These are phyloP conservation scores for Bonia amplexicaulis DNA, from an alignment of 176 grass and related monocot species.

Conservation along the genomic window DNA sequence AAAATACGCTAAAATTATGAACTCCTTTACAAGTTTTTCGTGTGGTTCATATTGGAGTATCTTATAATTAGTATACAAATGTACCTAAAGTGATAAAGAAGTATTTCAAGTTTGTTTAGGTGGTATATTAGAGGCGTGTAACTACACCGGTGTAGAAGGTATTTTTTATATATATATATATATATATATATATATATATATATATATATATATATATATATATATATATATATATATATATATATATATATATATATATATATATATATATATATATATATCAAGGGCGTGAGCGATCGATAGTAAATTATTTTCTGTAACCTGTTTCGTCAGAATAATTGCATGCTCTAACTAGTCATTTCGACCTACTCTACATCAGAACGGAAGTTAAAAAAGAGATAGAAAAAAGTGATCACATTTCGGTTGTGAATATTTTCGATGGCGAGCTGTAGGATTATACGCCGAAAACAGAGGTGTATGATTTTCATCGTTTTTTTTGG, in stretches of 20 bases:
- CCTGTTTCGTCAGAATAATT: not conserved
- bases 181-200: fast-evolving
- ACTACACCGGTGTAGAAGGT: too few relatives aligned
- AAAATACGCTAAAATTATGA: too few relatives aligned
- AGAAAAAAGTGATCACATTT: not conserved
- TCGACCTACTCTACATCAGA: not conserved
- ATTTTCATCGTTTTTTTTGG: too few relatives aligned
- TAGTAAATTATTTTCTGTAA: not conserved
- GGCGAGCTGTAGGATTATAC: too few relatives aligned
- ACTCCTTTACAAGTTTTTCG: too few relatives aligned
- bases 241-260: fast-evolving
- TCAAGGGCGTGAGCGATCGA: not conserved
- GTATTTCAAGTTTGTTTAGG: too few relatives aligned
- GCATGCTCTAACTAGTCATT: not conserved
- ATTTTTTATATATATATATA: fast-evolving
- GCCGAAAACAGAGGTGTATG: fast-evolving
- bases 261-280: fast-evolving
- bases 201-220: fast-evolving
- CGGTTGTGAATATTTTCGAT: not conserved
- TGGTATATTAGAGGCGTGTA: too few relatives aligned
- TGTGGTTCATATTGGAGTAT: too few relatives aligned
- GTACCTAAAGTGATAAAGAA: too few relatives aligned
- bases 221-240: fast-evolving
- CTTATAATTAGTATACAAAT: too few relatives aligned
- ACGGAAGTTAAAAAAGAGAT: not conserved